phyloP scores from a whole-genome alignment of 495 filamentous ascomycete genomes.

The Melanomma pulvis-pyrius region DNA sequence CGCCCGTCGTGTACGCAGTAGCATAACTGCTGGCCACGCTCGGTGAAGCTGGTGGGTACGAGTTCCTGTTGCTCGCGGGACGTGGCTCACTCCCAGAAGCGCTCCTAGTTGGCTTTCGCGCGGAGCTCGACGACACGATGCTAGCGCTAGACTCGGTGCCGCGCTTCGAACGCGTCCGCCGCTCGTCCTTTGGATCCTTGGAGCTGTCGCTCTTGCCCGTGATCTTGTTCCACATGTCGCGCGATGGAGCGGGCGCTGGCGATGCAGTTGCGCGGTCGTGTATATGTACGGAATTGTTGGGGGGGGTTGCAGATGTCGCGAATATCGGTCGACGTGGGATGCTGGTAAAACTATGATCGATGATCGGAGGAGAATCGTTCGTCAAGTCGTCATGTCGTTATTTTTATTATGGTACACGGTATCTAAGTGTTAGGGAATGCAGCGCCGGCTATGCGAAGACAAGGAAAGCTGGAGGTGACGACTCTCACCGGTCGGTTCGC shows the following conservation, averaged over 20 bases:
- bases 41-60: conserved; percentile 47
- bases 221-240: conserved; percentile 48
- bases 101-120: conserved; percentile 55
- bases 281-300: background rate
- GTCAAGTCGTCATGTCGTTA: conserved; percentile 35
- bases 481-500: conserved; percentile 9
- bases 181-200: conserved; percentile 11
- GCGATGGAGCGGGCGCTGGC: background rate
- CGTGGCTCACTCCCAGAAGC: conserved; percentile 57
- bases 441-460: conserved; percentile 22
- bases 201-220: conserved; percentile 46
- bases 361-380: conserved; percentile 15
- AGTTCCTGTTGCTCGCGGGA: conserved; percentile 43
- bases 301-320: conserved; percentile 10
- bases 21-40: conserved; percentile 56
- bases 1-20: conserved; percentile 46
- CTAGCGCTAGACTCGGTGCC: conserved; percentile 39
- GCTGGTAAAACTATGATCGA: conserved; percentile 8
- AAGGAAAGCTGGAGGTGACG: conserved; percentile 16
- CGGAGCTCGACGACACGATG: conserved; percentile 44
- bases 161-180: conserved; percentile 29
- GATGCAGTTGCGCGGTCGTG: background rate
- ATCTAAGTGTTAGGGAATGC: conserved; percentile 10
- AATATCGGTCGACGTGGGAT: conserved; percentile 16
- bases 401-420: conserved; percentile 6